A percentile compares a stretch with the other conserved stretches of the same genome.
phyloP scores from a whole-genome alignment of 2,329 filamentous ascomycete species.

The Penicillium sp. region DNA sequence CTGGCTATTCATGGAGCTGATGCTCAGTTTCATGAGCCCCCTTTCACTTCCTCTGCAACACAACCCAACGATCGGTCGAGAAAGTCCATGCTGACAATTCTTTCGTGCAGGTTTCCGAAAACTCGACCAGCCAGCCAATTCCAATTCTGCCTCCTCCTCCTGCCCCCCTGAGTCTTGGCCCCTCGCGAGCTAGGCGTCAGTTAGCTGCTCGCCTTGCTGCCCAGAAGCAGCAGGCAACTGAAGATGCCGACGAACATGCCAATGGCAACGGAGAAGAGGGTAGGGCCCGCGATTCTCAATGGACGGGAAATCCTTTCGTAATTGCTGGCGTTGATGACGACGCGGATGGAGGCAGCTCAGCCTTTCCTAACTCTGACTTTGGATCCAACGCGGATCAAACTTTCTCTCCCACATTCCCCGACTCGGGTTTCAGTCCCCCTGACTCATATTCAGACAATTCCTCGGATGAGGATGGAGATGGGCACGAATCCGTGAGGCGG shows the following conservation, averaged over 20 bases:
- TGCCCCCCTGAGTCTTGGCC: constrained; percentile 80
- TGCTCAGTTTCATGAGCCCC: background rate
- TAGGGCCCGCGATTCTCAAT: constrained; percentile 32
- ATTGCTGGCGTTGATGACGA: constrained; percentile 44
- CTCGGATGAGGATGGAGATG: constrained; percentile 47
- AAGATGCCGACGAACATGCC: constrained; percentile 41
- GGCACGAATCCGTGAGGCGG: constrained; percentile 43
- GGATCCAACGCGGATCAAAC: constrained; percentile 28
- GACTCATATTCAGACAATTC: constrained; percentile 46
- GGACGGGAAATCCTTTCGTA: constrained; percentile 43
- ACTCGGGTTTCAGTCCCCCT: constrained; percentile 44
- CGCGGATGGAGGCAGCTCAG: constrained; percentile 30
- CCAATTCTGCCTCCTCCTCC: constrained; percentile 60
- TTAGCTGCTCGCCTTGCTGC: constrained; percentile 85
- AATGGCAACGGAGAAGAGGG: constrained; percentile 29
- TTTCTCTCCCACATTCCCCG: constrained; percentile 42
- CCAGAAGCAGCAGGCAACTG: constrained; percentile 67
- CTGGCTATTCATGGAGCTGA: background rate
- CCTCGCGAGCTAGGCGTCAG: constrained; percentile 83
- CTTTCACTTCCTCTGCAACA: background rate
- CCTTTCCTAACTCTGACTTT: constrained; percentile 39
- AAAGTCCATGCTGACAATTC: constrained; percentile 14
- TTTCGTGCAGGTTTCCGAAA: constrained; percentile 30
- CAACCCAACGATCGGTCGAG: background rate
- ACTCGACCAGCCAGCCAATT: constrained; percentile 47